phyloP scores from a whole-genome alignment of 1,284 basidiomycete genomes.

The Pseudozyma sp. region DNA sequence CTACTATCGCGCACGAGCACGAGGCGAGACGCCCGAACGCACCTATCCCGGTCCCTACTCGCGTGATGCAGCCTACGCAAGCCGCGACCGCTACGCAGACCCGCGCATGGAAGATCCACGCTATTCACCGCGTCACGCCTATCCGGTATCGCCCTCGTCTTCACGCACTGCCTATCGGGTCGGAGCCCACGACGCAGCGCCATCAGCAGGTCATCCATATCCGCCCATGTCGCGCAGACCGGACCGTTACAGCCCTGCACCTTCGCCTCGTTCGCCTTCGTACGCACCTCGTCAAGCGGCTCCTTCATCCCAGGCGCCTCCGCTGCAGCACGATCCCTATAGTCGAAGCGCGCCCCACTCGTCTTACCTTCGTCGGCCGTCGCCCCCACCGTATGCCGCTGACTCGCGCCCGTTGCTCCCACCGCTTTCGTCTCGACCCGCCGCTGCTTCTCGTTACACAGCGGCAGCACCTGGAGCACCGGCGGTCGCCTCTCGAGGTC shows the following conservation, averaged over 20 bases:
- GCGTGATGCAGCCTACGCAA: constrained; percentile 32
- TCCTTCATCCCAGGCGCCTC: constrained; percentile 11
- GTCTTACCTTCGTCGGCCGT: constrained; percentile 23
- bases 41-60: constrained; percentile 27
- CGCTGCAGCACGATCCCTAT: constrained; percentile 25
- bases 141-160: constrained; percentile 33
- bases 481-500: constrained; percentile 9
- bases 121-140: constrained; percentile 44
- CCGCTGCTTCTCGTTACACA: constrained; percentile 19
- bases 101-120: constrained; percentile 32
- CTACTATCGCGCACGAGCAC: constrained; percentile 30
- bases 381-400: constrained; percentile 32
- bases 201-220: constrained; percentile 19
- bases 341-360: constrained; percentile 30
- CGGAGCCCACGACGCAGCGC: constrained; percentile 19
- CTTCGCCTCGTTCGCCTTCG: constrained; percentile 37
- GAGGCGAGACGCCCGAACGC: constrained; percentile 39
- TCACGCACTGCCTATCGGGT: constrained; percentile 24
- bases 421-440: constrained; percentile 34
- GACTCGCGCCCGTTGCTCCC: constrained; percentile 42
- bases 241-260: constrained; percentile 43
- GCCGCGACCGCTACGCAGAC: constrained; percentile 34
- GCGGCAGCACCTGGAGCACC: constrained; percentile 13
- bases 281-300: constrained; percentile 29
- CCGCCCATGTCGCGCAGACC: constrained; percentile 16